These are phyloP conservation scores for Mortierella sp. DNA, from an alignment of 371 early-diverging fungal genomes.

Conservation along the genomic window DNA sequence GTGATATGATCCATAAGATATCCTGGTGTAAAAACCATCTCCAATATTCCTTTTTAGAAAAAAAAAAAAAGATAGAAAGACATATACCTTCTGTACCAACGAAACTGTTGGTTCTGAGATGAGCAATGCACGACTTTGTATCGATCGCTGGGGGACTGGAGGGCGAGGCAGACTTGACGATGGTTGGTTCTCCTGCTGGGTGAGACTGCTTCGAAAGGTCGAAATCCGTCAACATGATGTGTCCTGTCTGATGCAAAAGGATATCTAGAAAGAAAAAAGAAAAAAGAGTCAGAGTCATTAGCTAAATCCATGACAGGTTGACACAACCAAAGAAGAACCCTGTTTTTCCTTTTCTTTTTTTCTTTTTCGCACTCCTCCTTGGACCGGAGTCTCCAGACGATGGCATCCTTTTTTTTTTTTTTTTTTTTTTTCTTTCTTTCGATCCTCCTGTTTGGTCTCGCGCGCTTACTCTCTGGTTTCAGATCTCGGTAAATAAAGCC, in stretches of 20 bases:
- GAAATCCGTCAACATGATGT: slow-evolving; percentile 97
- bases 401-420: background rate
- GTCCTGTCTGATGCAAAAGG: slow-evolving; percentile 92
- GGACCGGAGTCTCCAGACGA: too few relatives aligned
- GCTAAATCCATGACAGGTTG: background rate
- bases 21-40: too few relatives aligned
- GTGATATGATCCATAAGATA: too few relatives aligned
- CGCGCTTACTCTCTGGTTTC: slow-evolving; percentile 95
- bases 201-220: slow-evolving; percentile 92
- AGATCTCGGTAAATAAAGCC: slow-evolving; percentile 98
- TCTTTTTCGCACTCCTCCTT: background rate
- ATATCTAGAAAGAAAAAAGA: slow-evolving; percentile 68
- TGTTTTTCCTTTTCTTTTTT: background rate
- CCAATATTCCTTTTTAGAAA: background rate
- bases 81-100: slow-evolving; percentile 91
- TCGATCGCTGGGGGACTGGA: slow-evolving; percentile 74
- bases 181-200: slow-evolving; percentile 78
- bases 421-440: background rate
- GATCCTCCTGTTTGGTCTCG: background rate
- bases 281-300: background rate
- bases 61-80: background rate
- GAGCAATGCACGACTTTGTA: slow-evolving; percentile 88
- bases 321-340: slow-evolving; percentile 2
- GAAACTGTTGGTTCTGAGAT: slow-evolving; percentile 93
- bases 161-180: slow-evolving; percentile 73